Base-by-base conservation (phyloP, 2,329 filamentous ascomycete species). In the Sporothrix phasma region DNA sequence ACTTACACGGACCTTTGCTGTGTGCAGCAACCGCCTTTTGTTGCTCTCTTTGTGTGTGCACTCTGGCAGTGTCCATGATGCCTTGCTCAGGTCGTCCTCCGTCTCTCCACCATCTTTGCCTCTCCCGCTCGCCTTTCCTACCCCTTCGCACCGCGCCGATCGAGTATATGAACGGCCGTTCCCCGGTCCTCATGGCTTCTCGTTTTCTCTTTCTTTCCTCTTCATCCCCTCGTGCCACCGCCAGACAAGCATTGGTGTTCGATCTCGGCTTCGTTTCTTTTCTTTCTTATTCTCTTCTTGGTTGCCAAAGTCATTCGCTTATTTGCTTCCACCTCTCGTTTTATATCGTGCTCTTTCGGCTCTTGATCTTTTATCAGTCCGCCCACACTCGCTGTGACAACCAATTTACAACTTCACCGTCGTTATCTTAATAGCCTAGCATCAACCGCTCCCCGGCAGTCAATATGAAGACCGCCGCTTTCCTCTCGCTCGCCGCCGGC, bases 261-360 rank as follows among this genome's bases (percentile, higher is more conserved):
- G 39, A 45, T 61, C 56, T 63, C 31, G 31, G 60, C 41, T 19
- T 65, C 53, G 24, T 61, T 58, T 64, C 19, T 47, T 63, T 46
- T 39, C 31, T 41, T 53, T 69, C 70, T 69, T 41, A 34, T 58
- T 69, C 62, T 64, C 24, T 73, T 74, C 73, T 70, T 67, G 65
- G 71, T 73, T 75, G 74, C 74, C 78, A 81, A 80, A 80, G 78
- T 79, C 81, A 82, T 79, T 84, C 81, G 79, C 78, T 84, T 77
- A 74, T 79, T 82, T 82, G 74, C 72, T 79, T 74, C 73, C 69
- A 68, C 64, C 69, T 63, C 22, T 11, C 68, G 68, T 69, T 67
- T 70, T 47, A n/a, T 24, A 13, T 17, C 46, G 17, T 22, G 31
- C 34, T 31, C 39, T 54, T 66, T 66, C 74, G 67, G 69, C 72